These are phyloP conservation scores for Candida hungchunana DNA, from an alignment of 805 yeast genomes.

Conservation along the genomic window DNA sequence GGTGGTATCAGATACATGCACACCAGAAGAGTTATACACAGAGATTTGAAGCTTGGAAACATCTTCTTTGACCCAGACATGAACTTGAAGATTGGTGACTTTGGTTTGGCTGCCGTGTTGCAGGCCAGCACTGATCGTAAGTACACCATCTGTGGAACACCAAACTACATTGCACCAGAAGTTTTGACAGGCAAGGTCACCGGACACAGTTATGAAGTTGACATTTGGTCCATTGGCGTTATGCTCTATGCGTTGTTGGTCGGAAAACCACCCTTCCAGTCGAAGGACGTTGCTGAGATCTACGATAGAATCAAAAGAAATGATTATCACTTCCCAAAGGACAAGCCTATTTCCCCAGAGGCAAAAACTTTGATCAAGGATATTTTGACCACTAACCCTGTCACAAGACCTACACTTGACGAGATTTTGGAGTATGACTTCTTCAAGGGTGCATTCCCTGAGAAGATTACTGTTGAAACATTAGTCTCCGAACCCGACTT, in stretches of 20 bases:
- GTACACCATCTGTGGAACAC: constrained; percentile 96
- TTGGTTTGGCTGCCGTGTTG: constrained; percentile 96
- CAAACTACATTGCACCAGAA: constrained; percentile 98
- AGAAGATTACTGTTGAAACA: constrained; percentile 55
- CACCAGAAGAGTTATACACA: constrained; percentile 84
- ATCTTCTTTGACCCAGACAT: constrained; percentile 90
- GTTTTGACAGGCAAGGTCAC: constrained; percentile 80
- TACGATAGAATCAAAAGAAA: constrained; percentile 86
- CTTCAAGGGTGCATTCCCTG: constrained; percentile 86
- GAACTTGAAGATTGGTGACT: constrained; percentile 96
- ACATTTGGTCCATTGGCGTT: constrained; percentile 96
- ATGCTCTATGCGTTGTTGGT: constrained; percentile 89
- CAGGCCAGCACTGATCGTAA: constrained; percentile 69
- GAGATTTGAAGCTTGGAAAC: constrained; percentile 94
- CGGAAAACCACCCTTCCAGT: constrained; percentile 98
- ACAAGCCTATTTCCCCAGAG: constrained; percentile 57
- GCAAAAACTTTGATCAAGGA: constrained; percentile 71
- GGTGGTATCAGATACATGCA: constrained; percentile 95
- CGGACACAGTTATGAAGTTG: constrained; percentile 94
- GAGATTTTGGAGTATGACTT: constrained; percentile 79
- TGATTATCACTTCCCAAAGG: constrained; percentile 75
- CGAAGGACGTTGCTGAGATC: constrained; percentile 87
- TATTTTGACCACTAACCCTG: constrained; percentile 73
- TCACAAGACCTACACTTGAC: constrained; percentile 73
- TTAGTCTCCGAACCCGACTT: constrained; percentile 61